phyloP scores from a whole-genome alignment of 768 basidiomycete species.

The Leucocoprinus leucothites region DNA sequence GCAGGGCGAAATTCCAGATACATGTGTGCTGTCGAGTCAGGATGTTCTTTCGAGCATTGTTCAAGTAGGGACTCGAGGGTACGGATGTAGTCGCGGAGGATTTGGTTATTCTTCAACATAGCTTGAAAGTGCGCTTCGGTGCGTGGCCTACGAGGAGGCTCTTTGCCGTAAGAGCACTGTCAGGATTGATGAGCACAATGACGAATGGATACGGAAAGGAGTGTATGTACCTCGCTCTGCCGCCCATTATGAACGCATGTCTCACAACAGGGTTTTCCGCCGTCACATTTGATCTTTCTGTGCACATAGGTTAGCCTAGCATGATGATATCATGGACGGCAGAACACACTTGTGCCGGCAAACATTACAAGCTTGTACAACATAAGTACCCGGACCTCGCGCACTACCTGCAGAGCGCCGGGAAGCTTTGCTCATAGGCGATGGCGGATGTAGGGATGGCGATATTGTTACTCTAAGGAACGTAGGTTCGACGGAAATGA shows the following conservation, averaged over 20 bases:
- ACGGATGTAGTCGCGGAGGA: constrained; percentile 36
- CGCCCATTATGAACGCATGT: constrained; percentile 37
- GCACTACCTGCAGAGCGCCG: constrained; percentile 14
- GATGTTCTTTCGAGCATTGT: constrained; percentile 36
- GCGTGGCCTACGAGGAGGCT: constrained; percentile 36
- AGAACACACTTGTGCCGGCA: constrained; percentile 35
- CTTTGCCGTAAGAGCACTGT: constrained; percentile 44
- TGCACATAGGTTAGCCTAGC: not conserved
- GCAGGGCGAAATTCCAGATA: constrained; percentile 30
- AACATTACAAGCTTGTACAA: constrained; percentile 34
- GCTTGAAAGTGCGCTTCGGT: constrained; percentile 46
- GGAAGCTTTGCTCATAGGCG: constrained; percentile 1
- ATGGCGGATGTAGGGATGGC: not conserved
- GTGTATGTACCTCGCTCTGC: constrained; percentile 31
- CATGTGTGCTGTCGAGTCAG: constrained; percentile 23
- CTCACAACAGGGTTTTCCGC: constrained; percentile 39
- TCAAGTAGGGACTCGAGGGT: constrained; percentile 41
- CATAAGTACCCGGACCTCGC: constrained; percentile 34
- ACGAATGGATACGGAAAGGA: not conserved
- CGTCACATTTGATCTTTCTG: constrained; percentile 48
- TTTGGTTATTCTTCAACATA: constrained; percentile 37
- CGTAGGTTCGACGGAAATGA: too few relatives aligned
- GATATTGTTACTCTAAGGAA: not conserved
- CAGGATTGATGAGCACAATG: not conserved
- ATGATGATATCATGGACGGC: not conserved